Percentiles rank a stretch among this genome's conserved stretches.
Conservation (phyloP, 1,139 yeast species). For the Nadsonia commutata region DNA sequence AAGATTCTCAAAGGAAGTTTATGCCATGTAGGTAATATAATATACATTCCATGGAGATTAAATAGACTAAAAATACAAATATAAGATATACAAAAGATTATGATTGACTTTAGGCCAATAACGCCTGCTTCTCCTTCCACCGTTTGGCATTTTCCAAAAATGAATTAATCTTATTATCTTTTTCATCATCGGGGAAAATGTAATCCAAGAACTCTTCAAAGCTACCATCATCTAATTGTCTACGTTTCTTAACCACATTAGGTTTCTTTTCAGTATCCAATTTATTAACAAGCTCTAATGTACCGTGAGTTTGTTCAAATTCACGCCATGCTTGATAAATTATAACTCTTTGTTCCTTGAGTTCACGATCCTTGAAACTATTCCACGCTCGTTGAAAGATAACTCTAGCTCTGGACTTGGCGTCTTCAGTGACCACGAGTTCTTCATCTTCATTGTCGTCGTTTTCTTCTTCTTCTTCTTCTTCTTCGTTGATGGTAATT, state of each 20-base stretch:
- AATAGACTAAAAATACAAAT: background rate
- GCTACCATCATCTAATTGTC: constrained; percentile 30
- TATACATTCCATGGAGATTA: background rate
- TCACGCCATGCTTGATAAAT: constrained; percentile 50
- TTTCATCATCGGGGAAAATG: constrained; percentile 39
- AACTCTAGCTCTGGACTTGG: constrained; percentile 36
- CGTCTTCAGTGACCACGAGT: constrained; percentile 33
- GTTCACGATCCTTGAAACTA: constrained; percentile 26
- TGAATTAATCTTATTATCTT: constrained; percentile 28
- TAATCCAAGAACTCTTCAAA: constrained; percentile 49
- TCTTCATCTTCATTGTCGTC: constrained; percentile 36
- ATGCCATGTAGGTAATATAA: constrained; percentile 10
- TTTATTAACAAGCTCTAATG: constrained; percentile 21
- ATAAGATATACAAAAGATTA: background rate
- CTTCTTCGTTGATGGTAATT: constrained; percentile 44
- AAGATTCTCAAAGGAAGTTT: constrained; percentile 31
- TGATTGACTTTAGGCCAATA: background rate
- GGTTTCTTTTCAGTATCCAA: constrained; percentile 27
- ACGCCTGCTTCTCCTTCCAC: constrained; percentile 28
- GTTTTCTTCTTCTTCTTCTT: constrained; percentile 29
- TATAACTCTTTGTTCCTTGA: constrained; percentile 34
- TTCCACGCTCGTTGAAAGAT: constrained; percentile 43
- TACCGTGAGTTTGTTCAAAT: constrained; percentile 57
- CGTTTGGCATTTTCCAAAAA: constrained; percentile 50
- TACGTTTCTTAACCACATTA: constrained; percentile 45